phyloP scores from a whole-genome alignment of 1,284 basidiomycete genomes.

The Caloboletus inedulis region DNA sequence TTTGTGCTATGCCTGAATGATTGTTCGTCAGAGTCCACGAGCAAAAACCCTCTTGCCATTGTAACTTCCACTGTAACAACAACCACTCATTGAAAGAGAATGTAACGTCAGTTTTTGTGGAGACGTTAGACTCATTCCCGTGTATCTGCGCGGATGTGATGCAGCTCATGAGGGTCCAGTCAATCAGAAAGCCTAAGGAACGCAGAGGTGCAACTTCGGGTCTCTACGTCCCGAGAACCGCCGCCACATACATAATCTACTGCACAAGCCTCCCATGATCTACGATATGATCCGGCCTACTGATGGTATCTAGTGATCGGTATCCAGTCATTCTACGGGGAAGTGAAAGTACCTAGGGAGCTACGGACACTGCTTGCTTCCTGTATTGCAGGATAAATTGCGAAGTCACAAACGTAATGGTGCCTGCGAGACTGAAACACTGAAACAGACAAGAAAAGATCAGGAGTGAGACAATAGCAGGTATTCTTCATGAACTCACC shows the following conservation, averaged over 20 bases:
- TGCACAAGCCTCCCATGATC: not conserved
- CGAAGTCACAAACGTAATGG: not conserved
- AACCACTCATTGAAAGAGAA: not conserved
- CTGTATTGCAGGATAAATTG: slow-evolving; percentile 3
- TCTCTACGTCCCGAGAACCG: too few species aligned
- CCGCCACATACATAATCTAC: not conserved
- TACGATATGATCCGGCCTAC: not conserved
- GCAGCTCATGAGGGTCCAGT: not conserved
- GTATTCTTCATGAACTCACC: slow-evolving; percentile 14
- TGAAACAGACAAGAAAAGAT: slow-evolving; percentile 5
- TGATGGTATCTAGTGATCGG: not conserved
- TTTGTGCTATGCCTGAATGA: slow-evolving; percentile 36
- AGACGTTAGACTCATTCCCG: not conserved
- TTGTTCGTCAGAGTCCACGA: not conserved
- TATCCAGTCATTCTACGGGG: not conserved
- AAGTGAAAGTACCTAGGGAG: not conserved
- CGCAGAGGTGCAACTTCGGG: too few species aligned
- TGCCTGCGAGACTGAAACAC: slow-evolving; percentile 13
- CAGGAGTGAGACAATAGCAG: not conserved
- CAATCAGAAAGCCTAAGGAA: not conserved
- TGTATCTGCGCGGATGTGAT: not conserved
- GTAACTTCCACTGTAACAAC: slow-evolving; percentile 9
- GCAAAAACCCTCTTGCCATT: not conserved
- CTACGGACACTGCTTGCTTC: not conserved
- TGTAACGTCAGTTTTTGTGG: slow-evolving; percentile 1